These are phyloP conservation scores for Pseudogymnoascus sp. DNA, from an alignment of 2,329 filamentous ascomycete species.

Conservation along the genomic window DNA sequence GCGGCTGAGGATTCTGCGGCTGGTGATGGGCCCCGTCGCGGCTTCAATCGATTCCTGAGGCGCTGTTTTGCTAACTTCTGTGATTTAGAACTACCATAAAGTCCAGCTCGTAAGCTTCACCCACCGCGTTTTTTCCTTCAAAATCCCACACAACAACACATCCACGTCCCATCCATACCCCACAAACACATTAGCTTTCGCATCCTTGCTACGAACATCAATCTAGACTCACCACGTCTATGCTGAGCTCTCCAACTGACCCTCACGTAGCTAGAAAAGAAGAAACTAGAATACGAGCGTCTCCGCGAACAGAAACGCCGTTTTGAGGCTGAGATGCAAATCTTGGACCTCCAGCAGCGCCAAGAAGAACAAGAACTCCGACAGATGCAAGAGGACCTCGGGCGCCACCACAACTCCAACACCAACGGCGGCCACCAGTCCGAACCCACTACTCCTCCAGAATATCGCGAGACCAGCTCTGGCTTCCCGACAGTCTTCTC, in stretches of 20 bases:
- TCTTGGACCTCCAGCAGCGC: constrained; percentile 76
- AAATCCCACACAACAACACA: not conserved
- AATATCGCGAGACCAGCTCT: constrained; percentile 65
- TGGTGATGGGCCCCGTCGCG: not conserved
- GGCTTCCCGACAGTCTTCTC: constrained; percentile 75
- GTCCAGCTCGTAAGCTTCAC: constrained; percentile 62
- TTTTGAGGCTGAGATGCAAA: constrained; percentile 88
- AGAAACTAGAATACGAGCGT: constrained; percentile 84
- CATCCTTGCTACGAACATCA: not conserved
- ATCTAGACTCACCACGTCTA: not conserved
- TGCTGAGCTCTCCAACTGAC: constrained; percentile 29
- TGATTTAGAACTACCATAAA: constrained; percentile 56
- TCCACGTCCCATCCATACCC: not conserved
- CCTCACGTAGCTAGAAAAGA: constrained; percentile 71
- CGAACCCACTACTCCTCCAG: constrained; percentile 92
- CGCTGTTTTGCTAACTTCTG: constrained; percentile 18
- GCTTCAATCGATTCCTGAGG: not conserved
- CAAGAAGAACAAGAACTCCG: constrained; percentile 76
- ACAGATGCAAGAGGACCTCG: constrained; percentile 73
- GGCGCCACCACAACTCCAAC: constrained; percentile 41
- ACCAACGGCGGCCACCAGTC: constrained; percentile 60
- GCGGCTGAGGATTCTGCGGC: not conserved
- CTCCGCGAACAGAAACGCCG: constrained; percentile 81
- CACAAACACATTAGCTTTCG: not conserved
- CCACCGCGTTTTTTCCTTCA: not conserved